Base-by-base conservation (phyloP, 1,284 basidiomycete genomes). In the Lignosus rhinocerotis region DNA sequence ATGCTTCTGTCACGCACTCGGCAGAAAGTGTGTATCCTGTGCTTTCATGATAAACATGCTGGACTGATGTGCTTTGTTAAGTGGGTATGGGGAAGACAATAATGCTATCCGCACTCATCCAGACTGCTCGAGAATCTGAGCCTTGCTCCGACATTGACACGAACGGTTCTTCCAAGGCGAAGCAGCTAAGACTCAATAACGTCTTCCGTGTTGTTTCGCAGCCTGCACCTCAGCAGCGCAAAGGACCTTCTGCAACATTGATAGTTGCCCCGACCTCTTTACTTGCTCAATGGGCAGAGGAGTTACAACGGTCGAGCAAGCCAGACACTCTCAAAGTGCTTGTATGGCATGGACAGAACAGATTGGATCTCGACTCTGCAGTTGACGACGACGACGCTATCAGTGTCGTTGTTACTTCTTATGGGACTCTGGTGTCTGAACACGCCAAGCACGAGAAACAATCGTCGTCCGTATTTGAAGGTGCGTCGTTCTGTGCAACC, bases 81-180 rank as follows among this genome's bases (percentile, higher is more conserved):
- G 85, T 90, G 93, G 93, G 96, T 9, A 93, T 98, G 86, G 96
- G 96, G 4, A 99, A 99, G 77, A 98, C 96, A 0, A 95, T 96
- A 68, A 96, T 97, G 94, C 77, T 98, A 51, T 92, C 95, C 1
- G 88, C 94, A 11, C 82, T 98, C 39, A 90, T 98, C 30, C 94
- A 97, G 66, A 87, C 86, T 11, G 93, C 90, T 62, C 81, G 81
- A 41, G 80, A 79, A 17, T 73, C 77, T 1, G 80, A 82, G 44
- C 49, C 41, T 59, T 69, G 75, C 30, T 60, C 73, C 1, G 73
- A 73, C 6, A 55, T 67, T 17, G 68, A 64, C 1, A 61, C 62
- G 10, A 56, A 54, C 25, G 58, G 56, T 30, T 66, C 72, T n/a
- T 60, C 70, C 12, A 84, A 81, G 63, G 69, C 75, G 6, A 81